Evolutionary conservation across 2,329 filamentous ascomycete species (phyloP), one percentile per base, ranked within the genome.

Genomic region (Alternaria conjuncta): DNA sequence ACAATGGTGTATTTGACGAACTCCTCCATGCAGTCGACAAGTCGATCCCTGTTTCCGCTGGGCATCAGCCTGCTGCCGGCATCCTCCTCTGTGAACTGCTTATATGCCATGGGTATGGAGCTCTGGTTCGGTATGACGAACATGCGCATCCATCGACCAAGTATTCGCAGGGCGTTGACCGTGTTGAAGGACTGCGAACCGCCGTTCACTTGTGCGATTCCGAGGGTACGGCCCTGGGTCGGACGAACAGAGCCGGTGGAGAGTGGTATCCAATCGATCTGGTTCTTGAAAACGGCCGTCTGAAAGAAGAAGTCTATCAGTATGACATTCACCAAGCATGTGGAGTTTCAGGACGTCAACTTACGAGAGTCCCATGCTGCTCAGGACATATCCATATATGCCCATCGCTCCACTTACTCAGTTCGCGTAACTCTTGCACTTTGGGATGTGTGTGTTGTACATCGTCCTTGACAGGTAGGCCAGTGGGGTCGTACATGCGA

Each of bases 141-240:
- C 88, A 90, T 90, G 44, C 88, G 84, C 88, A 90, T 90, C 89
- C 89, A 91, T 0, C 89, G 84, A 0, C 89, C 89, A 0, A 91
- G 82, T 11, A 91, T 84, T 0, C 89, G 84, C n/a, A 91, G 80
- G 1, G 85, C 85, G 71, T 91, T 91, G 9, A 91, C 87, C 0
- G 88, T 86, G 68, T 92, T 91, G 80, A 91, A 91, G 0, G 85
- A 88, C 73, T 91, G 89, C 0, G 86, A 89, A 0, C 89, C 89
- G 15, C 89, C 89, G 56, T 82, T 86, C 0, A 91, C 88, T 74
- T 90, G 87, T 0, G 87, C 86, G 21, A 91, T 83, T 1, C 86
- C 85, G 1, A 91, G 80, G 0, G 88, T 91, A 1, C 88, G 84
- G 32, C 89, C 89, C 78, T 91, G 89, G 0, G 89, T 91, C 0